Evolutionary conservation across 805 yeast species (phyloP).

Genomic region (Isabelozyma gotoi): DNA sequence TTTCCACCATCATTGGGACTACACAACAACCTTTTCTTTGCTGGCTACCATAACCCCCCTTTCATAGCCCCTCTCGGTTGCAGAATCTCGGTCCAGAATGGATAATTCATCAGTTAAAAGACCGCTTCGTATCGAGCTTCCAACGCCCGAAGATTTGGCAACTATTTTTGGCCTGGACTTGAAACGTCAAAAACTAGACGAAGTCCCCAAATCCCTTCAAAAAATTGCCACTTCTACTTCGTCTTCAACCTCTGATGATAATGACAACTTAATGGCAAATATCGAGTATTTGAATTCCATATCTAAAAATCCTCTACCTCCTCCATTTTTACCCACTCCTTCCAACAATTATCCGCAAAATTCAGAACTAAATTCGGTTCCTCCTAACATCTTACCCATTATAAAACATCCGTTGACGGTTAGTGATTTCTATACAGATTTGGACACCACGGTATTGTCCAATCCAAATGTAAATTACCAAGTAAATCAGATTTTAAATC

Average conservation of each 20-base stretch:
- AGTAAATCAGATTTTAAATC: conserved; percentile 18
- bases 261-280: background rate
- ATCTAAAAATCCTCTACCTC: conserved; percentile 11
- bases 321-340: conserved; percentile 14
- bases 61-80: background rate
- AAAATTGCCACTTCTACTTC: background rate
- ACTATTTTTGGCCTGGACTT: conserved; percentile 9
- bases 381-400: conserved; percentile 35
- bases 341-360: background rate
- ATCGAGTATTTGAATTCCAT: background rate
- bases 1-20: background rate
- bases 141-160: conserved; percentile 11
- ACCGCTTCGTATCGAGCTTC: conserved; percentile 5
- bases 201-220: conserved; percentile 12
- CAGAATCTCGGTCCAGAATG: conserved; percentile 2
- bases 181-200: conserved; percentile 10
- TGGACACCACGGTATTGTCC: conserved; percentile 10
- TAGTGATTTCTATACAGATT: conserved; percentile 37
- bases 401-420: conserved; percentile 28
- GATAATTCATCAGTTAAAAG: conserved; percentile 3
- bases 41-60: no score
- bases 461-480: conserved; percentile 14
- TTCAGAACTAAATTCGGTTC: conserved; percentile 23
- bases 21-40: no score
- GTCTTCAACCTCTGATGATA: background rate